Conservation (phyloP, 2,329 filamentous ascomycete species). For the Cryphonectria naterciae region DNA sequence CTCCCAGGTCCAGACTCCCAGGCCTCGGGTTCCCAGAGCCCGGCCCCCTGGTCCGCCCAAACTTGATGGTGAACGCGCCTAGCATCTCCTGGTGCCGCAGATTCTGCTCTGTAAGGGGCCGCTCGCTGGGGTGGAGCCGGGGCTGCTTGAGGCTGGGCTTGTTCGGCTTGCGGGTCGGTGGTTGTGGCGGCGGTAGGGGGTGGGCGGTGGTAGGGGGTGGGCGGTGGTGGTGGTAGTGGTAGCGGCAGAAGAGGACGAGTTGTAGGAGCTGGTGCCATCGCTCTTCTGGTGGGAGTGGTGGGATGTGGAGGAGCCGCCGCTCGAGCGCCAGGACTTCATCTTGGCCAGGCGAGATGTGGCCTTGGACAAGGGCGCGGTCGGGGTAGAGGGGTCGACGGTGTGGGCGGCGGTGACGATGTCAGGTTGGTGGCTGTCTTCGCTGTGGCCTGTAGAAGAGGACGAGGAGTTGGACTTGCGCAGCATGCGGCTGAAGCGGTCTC, state of each 20-base stretch:
- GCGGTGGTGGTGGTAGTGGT: constrained; percentile 8
- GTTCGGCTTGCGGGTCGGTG: constrained; percentile 28
- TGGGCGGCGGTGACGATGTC: not conserved
- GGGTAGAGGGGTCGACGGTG: not conserved
- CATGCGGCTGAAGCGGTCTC: constrained; percentile 27
- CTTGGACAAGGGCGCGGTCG: not conserved
- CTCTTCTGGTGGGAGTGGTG: not conserved
- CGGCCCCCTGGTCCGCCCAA: constrained; percentile 41
- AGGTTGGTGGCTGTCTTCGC: constrained; percentile 2
- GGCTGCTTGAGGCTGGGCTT: constrained; percentile 31
- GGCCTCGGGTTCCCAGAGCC: constrained; percentile 48
- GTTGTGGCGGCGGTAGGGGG: not conserved
- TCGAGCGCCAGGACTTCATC: constrained; percentile 21
- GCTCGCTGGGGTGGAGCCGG: constrained; percentile 47
- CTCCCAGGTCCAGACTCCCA: constrained; percentile 39
- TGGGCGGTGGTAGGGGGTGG: constrained; percentile 7
- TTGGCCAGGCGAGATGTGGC: constrained; percentile 15
- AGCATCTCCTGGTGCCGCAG: constrained; percentile 53
- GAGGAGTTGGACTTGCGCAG: constrained; percentile 24
- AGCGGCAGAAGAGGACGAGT: not conserved
- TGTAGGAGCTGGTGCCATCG: not conserved
- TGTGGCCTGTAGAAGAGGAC: constrained; percentile 22
- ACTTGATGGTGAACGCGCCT: constrained; percentile 50
- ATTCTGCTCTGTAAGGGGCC: constrained; percentile 50
- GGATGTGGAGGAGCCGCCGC: constrained; percentile 5